phyloP scores from a whole-genome alignment of 768 basidiomycete species.

The Mycena leptocephala region DNA sequence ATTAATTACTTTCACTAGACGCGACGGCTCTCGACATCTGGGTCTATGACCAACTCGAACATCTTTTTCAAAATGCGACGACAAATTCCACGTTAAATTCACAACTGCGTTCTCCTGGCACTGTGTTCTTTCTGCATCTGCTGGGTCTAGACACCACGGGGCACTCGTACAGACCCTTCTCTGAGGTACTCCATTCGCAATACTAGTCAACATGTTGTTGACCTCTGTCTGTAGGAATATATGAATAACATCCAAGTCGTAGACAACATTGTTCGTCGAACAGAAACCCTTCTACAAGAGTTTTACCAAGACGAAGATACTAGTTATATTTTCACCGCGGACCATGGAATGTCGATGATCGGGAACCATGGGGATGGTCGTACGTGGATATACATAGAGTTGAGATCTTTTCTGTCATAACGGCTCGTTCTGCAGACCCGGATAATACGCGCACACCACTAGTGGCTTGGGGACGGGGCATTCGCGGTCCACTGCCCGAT shows the following conservation, averaged over 20 bases:
- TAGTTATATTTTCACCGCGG: slow-evolving; percentile 87
- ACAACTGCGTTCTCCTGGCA: slow-evolving; percentile 71
- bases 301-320: slow-evolving; percentile 83
- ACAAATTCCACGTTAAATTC: slow-evolving; percentile 62
- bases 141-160: slow-evolving; percentile 91
- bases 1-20: slow-evolving; percentile 58
- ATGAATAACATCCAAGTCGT: slow-evolving; percentile 89
- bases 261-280: slow-evolving; percentile 79
- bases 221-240: slow-evolving; percentile 72
- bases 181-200: slow-evolving; percentile 62
- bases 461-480: slow-evolving; percentile 86
- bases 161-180: slow-evolving; percentile 89
- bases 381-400: slow-evolving; percentile 48
- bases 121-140: slow-evolving; percentile 88
- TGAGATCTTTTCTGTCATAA: slow-evolving; percentile 18
- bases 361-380: slow-evolving; percentile 94
- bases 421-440: slow-evolving; percentile 69
- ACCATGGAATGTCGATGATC: slow-evolving; percentile 92
- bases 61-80: slow-evolving; percentile 77
- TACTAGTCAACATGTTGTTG: not conserved
- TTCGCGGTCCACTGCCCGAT: slow-evolving; percentile 79
- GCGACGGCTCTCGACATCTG: slow-evolving; percentile 85
- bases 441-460: slow-evolving; percentile 92
- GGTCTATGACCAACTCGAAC: slow-evolving; percentile 81
- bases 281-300: slow-evolving; percentile 72